These are phyloP conservation scores for Nicotiana tomentosiformis DNA, from an alignment of 257 asterid genomes.

Conservation along the genomic window DNA sequence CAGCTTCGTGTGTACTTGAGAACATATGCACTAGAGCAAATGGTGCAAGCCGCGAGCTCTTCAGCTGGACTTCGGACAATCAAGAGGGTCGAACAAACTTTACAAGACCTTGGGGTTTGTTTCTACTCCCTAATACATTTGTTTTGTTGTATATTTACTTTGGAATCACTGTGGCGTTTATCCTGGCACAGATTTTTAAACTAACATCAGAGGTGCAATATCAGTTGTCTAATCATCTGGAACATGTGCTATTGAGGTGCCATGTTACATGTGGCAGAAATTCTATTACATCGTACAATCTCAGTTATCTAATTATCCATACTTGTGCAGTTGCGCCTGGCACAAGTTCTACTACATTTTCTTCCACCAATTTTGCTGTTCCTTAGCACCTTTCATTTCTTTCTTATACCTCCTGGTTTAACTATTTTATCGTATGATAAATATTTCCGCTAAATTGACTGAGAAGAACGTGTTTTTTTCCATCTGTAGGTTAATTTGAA, in stretches of 20 bases:
- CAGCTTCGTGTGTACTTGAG: constrained; percentile 91
- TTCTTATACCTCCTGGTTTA: neutral
- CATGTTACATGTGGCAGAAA: neutral
- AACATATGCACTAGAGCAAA: constrained; percentile 84
- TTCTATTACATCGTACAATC: neutral
- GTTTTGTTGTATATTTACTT: neutral
- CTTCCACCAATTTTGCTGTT: neutral
- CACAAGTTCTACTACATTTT: neutral
- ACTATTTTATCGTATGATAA: neutral
- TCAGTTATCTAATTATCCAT: neutral
- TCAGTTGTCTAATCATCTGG: neutral
- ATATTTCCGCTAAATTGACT: constrained; percentile 11
- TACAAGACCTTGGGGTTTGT: constrained; percentile 97
- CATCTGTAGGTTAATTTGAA: constrained; percentile 76
- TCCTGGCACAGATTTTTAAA: neutral
- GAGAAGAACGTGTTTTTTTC: constrained; percentile 3
- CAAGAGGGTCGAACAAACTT: constrained; percentile 92
- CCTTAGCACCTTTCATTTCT: neutral
- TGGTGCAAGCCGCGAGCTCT: constrained; percentile 99
- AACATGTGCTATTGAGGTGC: neutral
- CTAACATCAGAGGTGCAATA: neutral
- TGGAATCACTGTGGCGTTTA: neutral
- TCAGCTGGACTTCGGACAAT: constrained; percentile 95
- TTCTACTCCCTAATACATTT: constrained; percentile 14
- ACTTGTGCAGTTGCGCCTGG: neutral